Evolutionary conservation across 768 basidiomycete genomes (phyloP), one percentile per base, ranked within the genome.

Genomic region (Lactarius trivialis): DNA sequence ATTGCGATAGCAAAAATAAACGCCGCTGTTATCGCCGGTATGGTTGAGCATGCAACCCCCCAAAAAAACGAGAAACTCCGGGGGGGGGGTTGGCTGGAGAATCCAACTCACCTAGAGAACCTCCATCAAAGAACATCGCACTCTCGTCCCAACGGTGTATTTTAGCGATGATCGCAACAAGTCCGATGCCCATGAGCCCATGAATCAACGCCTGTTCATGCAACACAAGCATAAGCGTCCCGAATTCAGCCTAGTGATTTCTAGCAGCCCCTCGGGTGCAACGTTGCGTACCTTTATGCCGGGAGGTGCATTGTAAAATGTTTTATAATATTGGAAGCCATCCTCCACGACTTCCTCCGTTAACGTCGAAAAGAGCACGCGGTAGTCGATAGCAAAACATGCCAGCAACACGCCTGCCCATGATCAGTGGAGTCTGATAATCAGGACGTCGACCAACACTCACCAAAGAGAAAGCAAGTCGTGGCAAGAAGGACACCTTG

Each of bases 111-210:
- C 94, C 91, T 62, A 96, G 74, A 67, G 85, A 86, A 26, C 88
- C 86, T 24, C 95, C 95, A 73, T 98, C 95, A 73, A 98, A 98
- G 78, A 91, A 94, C 76, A 95, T 81, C 8, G 95, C 95, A 67
- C 89, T 92, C 70, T 97, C 94, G 70, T 87, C 85, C 92, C 93
- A 97, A 64, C 79, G 82, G 73, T 89, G 80, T 61, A 97, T 77
- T 73, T 97, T 98, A 52, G 82, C 80, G 11, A 93, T 68, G 55
- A 93, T 78, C 11, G 87, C 88, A 28, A 87, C 68, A 37, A 97
- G 72, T 12, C 91, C 91, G 19, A 94, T 79, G 19, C 83, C 88
- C 51, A 92, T 81, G 74, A 95, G 85, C 34, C 85, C 88, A 74
- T 98, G 94, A 62, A 97, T 78, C 58, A 96, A 76, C 0, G 91